Conservation (phyloP, 768 basidiomycete genomes). For the Phaffia australis region DNA sequence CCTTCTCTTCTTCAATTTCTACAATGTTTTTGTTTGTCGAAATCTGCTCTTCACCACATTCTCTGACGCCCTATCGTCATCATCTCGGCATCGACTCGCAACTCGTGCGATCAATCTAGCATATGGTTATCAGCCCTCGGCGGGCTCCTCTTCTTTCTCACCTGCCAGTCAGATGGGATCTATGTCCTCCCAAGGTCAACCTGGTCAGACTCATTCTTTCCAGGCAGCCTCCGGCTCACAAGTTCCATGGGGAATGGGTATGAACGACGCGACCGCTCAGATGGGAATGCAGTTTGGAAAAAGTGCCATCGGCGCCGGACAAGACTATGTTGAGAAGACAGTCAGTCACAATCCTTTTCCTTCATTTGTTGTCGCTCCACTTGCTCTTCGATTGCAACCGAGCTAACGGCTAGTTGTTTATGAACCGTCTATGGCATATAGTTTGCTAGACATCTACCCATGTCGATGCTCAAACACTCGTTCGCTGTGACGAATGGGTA, state of each 20-base stretch:
- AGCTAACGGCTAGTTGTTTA: not conserved
- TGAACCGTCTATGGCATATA: constrained; percentile 33
- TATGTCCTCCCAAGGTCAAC: too few species aligned
- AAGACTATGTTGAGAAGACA: constrained; percentile 91
- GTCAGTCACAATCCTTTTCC: constrained; percentile 43
- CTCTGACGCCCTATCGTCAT: too few species aligned
- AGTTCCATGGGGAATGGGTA: constrained; percentile 42
- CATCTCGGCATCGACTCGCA: too few species aligned
- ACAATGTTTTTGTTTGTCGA: too few species aligned
- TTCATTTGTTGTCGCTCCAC: not conserved
- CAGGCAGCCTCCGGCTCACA: too few species aligned
- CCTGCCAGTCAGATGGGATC: too few species aligned
- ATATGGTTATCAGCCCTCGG: too few species aligned
- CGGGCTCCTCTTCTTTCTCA: too few species aligned
- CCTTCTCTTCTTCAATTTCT: too few species aligned
- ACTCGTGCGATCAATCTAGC: too few species aligned
- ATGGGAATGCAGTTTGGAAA: constrained; percentile 92
- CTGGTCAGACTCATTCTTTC: too few species aligned
- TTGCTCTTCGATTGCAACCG: not conserved
- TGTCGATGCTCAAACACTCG: constrained; percentile 68
- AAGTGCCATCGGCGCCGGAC: constrained; percentile 82
- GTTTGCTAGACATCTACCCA: constrained; percentile 71
- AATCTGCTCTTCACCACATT: too few species aligned
- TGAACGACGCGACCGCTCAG: constrained; percentile 87
- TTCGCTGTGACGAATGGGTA: constrained; percentile 97